phyloP scores from a whole-genome alignment of 2,329 filamentous ascomycete genomes.

The Diaporthe helianthi region DNA sequence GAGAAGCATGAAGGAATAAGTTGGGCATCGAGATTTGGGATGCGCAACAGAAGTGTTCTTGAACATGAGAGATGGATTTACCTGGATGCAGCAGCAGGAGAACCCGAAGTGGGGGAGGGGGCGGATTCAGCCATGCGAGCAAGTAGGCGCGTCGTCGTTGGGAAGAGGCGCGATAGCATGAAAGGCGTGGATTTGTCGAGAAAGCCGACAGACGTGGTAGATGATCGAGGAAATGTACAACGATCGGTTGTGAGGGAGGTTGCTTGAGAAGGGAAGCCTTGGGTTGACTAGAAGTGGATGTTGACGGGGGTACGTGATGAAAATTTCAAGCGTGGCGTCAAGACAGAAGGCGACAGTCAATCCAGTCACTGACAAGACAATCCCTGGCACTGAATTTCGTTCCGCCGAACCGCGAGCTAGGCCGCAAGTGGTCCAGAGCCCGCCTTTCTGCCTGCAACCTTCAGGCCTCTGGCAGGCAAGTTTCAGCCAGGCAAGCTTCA shows the following conservation, averaged over 20 bases:
- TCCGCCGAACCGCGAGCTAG: conserved; percentile 23
- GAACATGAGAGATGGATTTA: conserved; percentile 15
- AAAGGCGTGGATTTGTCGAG: conserved; percentile 1
- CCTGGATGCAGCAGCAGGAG: conserved; percentile 4
- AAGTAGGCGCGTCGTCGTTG: conserved; percentile 3
- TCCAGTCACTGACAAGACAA: conserved; percentile 13
- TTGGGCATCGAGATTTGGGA: conserved; percentile 1
- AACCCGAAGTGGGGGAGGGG: conserved; percentile 17
- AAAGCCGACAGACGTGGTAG: neutral
- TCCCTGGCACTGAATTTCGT: conserved; percentile 26
- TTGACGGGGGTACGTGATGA: conserved; percentile 15
- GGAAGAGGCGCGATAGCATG: conserved; percentile 10
- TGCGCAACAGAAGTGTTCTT: neutral
- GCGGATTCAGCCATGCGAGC: conserved; percentile 24
- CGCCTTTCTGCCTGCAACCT: neutral
- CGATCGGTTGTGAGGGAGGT: conserved; percentile 14
- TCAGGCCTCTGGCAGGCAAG: neutral
- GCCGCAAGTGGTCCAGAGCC: neutral
- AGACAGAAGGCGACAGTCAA: conserved; percentile 6
- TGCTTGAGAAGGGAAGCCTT: neutral
- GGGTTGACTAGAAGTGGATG: neutral
- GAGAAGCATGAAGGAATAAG: neutral
- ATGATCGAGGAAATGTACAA: conserved; percentile 14
- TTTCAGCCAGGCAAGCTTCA: neutral
- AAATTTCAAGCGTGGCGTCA: conserved; percentile 21